Base-by-base conservation (phyloP, 2,329 filamentous ascomycete species). In the Diaporthe citrichinensis region DNA sequence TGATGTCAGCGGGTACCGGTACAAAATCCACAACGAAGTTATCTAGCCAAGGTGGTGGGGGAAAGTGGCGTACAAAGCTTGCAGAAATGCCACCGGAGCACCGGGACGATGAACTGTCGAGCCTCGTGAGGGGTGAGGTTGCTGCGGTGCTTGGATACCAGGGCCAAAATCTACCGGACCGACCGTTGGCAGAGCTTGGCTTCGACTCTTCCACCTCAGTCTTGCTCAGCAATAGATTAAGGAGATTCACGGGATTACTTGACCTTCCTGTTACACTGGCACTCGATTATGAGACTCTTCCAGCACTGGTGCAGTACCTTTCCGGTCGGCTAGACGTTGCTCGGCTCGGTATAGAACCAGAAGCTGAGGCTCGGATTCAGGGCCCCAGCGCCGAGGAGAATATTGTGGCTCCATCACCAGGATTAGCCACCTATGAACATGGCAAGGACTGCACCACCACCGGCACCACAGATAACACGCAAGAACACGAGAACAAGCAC, bases 191-290 rank as follows among this genome's bases (percentile, higher is more conserved):
- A n/a, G 71, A 72, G 0, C 71, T 72, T 14, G 71, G 71, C 6
- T 72, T 61, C 17, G 71, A 72, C 31, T 72, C 71, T 4, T 59
- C 58, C 3, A 59, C 44, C 9, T 59, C 55, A 14, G 44, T 72
- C n/a, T 25, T 65, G n/a, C 57, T 72, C 31, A 59, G 57, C 44
- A 72, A 72, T 15, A 34, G 23, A 15, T 28, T 72, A n/a, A 51
- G 71, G 36, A 36, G 46, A 7, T 10, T 36, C 4, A 62, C 44
- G 25, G 57, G 71, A 20, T 10, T 69, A 3, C 5, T 14, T 6
- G 65, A 69, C 15, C n/a, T 69, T 4, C 65, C 65, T n/a, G 46
- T 69, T 5, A 69, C 65, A 23, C 49, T 69, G 49, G 65, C 65
- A 10, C 34, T 69, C 9, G 65, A 69, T 41, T 15, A 41, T 12